Percentiles rank a stretch among this genome's conserved stretches.
These are phyloP conservation scores for Scenedesmus sp. DNA, from an alignment of 163 green algal genomes.

Conservation along the genomic window DNA sequence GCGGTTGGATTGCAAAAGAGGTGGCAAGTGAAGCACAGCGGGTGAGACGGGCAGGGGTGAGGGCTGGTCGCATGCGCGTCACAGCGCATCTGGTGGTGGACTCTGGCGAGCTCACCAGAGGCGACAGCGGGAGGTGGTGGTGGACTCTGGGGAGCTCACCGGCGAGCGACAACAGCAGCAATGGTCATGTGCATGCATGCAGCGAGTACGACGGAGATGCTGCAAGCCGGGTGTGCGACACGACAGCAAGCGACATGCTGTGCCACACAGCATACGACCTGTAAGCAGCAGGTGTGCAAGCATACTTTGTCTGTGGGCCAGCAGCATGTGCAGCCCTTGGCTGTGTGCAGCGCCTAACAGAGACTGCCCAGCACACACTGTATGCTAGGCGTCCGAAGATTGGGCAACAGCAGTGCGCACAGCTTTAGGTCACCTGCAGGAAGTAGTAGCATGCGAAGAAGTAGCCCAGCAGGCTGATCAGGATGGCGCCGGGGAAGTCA, in stretches of 20 bases:
- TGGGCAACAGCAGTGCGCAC: background rate
- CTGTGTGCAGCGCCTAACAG: background rate
- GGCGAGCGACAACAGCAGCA: background rate
- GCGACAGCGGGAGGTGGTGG: too few relatives aligned
- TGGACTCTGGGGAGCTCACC: too few relatives aligned
- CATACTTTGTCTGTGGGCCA: too few relatives aligned
- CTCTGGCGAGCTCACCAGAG: too few relatives aligned
- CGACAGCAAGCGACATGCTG: too few relatives aligned
- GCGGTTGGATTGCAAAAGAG: background rate
- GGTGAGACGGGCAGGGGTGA: background rate
- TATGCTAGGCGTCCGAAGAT: too few relatives aligned
- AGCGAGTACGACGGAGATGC: too few relatives aligned
- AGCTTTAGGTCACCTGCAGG: constrained; percentile 36
- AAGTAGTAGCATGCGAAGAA: constrained; percentile 70
- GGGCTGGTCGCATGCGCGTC: background rate
- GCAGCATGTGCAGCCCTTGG: too few relatives aligned
- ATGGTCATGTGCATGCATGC: background rate
- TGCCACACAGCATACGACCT: too few relatives aligned
- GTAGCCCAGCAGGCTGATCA: constrained; percentile 59
- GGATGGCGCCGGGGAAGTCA: constrained; percentile 51
- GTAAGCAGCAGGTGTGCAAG: too few relatives aligned
- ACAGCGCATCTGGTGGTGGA: too few relatives aligned
- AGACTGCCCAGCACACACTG: background rate
- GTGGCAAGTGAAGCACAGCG: background rate
- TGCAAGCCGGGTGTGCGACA: too few relatives aligned